phyloP scores from a whole-genome alignment of 306 rosid genomes.

The Casuarina equisetifolia region DNA sequence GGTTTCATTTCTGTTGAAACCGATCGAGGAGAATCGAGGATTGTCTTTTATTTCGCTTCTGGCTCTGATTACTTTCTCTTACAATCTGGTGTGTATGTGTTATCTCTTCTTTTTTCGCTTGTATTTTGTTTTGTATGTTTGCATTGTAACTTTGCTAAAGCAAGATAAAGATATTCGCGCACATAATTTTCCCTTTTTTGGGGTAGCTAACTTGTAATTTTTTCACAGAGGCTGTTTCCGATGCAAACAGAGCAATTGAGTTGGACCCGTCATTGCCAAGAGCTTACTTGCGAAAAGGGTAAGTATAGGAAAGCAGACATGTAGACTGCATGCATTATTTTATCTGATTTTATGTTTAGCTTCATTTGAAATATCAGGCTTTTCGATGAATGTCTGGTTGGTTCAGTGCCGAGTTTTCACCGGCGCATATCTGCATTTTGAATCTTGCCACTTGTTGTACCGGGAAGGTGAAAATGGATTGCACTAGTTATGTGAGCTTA shows the following conservation, averaged over 20 bases:
- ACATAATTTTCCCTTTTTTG: no score
- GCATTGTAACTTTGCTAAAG: background rate
- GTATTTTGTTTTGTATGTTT: background rate
- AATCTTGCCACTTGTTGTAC: background rate
- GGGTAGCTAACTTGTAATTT: background rate
- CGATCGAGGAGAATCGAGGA: background rate
- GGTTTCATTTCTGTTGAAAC: background rate
- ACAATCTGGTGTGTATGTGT: background rate
- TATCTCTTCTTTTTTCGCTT: background rate
- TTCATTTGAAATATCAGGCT: background rate
- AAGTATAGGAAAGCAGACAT: constrained; percentile 6
- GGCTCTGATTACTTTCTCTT: background rate
- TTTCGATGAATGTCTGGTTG: background rate
- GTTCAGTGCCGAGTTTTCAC: no score
- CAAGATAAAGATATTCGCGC: no score
- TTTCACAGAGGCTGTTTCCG: constrained; percentile 76
- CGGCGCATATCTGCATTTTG: background rate
- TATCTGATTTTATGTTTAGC: background rate
- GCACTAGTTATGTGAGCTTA: background rate
- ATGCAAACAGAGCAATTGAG: constrained; percentile 83
- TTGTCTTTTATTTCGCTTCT: background rate
- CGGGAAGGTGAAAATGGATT: background rate
- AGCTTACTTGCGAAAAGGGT: constrained; percentile 92
- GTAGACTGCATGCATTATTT: background rate
- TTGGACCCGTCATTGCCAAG: constrained; percentile 55